Conservation (phyloP, 73 alveolate genomes). For the Tetrahymena thermophila region DNA sequence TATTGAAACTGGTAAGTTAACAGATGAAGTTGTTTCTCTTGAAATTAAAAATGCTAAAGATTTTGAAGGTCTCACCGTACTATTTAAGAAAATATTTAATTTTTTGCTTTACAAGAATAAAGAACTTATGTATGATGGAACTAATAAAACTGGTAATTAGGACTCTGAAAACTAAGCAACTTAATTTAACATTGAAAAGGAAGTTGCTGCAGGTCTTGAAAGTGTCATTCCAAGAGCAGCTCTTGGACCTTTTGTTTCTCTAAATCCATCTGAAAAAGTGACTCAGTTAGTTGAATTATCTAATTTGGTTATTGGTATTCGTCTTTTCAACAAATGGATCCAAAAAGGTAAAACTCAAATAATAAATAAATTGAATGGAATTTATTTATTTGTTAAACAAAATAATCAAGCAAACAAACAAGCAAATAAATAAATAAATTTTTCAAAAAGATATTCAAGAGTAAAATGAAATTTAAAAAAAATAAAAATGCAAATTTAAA, state of each 20-base stretch:
- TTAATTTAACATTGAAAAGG: slow-evolving; percentile 85
- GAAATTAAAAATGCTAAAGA: slow-evolving; percentile 84
- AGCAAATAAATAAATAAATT: no score
- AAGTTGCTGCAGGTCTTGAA: slow-evolving; percentile 96
- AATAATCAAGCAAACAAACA: no score
- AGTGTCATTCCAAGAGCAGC: slow-evolving; percentile 98
- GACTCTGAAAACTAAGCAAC: slow-evolving; percentile 24
- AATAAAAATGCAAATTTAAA: no score
- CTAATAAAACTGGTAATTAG: neutral
- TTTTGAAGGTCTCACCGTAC: slow-evolving; percentile 81
- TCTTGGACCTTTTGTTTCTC: slow-evolving; percentile 95
- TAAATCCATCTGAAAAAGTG: slow-evolving; percentile 95
- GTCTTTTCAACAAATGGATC: slow-evolving; percentile 93
- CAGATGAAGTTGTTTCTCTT: slow-evolving; percentile 80
- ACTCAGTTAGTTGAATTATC: slow-evolving; percentile 94
- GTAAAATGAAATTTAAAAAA: no score
- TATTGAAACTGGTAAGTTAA: slow-evolving; percentile 74
- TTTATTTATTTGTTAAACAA: neutral
- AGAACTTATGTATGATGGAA: slow-evolving; percentile 29
- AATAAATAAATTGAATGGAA: neutral
- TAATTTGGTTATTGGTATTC: slow-evolving; percentile 94
- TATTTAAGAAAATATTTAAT: slow-evolving; percentile 76
- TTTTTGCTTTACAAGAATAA: slow-evolving; percentile 75
- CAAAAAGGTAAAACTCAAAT: slow-evolving; percentile 53
- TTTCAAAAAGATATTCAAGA: no score